Conservation (phyloP, 2,329 filamentous ascomycete genomes). For the Aspergillus novoparasiticus region DNA sequence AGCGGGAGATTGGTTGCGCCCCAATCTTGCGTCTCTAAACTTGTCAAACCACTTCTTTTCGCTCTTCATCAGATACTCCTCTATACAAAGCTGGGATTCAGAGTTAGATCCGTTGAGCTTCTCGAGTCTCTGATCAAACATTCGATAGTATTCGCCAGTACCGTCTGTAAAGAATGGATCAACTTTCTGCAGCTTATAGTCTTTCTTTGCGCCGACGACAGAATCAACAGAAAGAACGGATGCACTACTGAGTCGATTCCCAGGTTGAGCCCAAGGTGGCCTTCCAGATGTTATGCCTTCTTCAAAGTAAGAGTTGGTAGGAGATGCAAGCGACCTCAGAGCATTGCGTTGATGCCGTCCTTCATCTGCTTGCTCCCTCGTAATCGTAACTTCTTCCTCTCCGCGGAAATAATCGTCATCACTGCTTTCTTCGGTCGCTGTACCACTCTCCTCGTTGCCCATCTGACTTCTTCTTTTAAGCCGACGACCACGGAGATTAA, state of each 20-base stretch:
- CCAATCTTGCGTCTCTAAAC: conserved; percentile 62
- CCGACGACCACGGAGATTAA: conserved; percentile 32
- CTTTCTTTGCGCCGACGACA: conserved; percentile 62
- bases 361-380: conserved; percentile 36
- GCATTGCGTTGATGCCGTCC: conserved; percentile 26
- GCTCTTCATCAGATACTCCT: conserved; percentile 64
- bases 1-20: conserved; percentile 48
- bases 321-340: conserved; percentile 24
- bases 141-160: conserved; percentile 62
- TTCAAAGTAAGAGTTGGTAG: conserved; percentile 35
- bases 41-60: conserved; percentile 69
- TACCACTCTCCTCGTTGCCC: conserved; percentile 34
- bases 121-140: conserved; percentile 61
- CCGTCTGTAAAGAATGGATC: conserved; percentile 69
- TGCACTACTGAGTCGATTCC: conserved; percentile 41
- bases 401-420: conserved; percentile 41
- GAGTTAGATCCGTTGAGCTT: conserved; percentile 60
- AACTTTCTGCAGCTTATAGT: conserved; percentile 66
- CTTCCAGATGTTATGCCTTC: conserved; percentile 33
- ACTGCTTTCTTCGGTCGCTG: conserved; percentile 37
- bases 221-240: conserved; percentile 58
- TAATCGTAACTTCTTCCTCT: conserved; percentile 44
- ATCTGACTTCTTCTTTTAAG: conserved; percentile 27
- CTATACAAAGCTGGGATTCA: conserved; percentile 62
- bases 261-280: conserved; percentile 28